Percentiles rank a stretch among this genome's conserved stretches.
phyloP scores from a whole-genome alignment of 192 early-diverging fungal species.

The Entomortierella beljakovae region DNA sequence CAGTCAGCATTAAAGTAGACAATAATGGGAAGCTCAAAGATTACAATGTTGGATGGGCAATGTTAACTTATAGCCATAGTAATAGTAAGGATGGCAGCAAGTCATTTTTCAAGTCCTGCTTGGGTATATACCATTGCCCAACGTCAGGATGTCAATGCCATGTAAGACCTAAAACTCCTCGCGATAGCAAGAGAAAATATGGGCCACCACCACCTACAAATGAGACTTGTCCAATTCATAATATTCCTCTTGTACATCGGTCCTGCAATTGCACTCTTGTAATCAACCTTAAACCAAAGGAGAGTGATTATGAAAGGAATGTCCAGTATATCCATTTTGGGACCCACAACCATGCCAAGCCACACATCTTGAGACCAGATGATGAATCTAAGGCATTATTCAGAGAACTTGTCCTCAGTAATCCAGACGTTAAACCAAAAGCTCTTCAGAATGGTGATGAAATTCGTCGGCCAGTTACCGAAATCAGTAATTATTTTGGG shows the following conservation, averaged over 20 bases:
- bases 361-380: not conserved
- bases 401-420: not conserved
- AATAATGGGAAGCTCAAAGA: no score
- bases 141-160: not conserved
- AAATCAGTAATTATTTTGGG: not conserved
- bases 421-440: not conserved
- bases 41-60: constrained; percentile 4
- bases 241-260: no score
- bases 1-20: not conserved
- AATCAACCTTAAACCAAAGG: no score
- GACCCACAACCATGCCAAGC: not conserved
- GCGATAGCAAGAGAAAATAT: not conserved
- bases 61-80: not conserved
- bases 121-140: constrained; percentile 9
- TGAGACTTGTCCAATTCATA: no score
- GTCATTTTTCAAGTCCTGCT: constrained; percentile 3
- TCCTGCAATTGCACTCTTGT: no score
- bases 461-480: not conserved
- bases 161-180: not conserved
- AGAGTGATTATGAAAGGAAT: no score
- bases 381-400: not conserved
- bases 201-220: not conserved
- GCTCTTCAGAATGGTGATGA: not conserved
- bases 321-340: not conserved
- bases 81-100: not conserved